A percentile compares a stretch with the other conserved stretches of the same genome.
Evolutionary conservation across 805 yeast species (phyloP).

Genomic region (Cyberlindnera americana): DNA sequence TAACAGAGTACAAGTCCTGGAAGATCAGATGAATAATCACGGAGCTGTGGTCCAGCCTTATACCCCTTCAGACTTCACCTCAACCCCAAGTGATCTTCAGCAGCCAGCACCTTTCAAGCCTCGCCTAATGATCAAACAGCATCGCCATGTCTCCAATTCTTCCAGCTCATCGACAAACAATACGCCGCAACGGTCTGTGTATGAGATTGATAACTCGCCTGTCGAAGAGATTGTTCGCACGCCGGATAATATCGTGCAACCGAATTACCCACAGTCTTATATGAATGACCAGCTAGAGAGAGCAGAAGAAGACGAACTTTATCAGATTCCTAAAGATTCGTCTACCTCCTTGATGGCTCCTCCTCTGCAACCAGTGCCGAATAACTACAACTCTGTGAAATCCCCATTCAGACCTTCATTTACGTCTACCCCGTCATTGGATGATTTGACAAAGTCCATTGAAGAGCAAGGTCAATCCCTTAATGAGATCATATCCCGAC

Average conservation of each 20-base stretch:
- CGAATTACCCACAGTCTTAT: slow-evolving; percentile 1
- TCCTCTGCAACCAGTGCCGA: too few species aligned
- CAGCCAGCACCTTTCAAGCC: slow-evolving; percentile 12
- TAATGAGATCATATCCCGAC: slow-evolving; percentile 23
- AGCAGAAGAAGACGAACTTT: slow-evolving; percentile 6
- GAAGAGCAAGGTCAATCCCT: slow-evolving; percentile 27
- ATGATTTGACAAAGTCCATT: slow-evolving; percentile 22
- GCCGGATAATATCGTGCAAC: slow-evolving; percentile 10
- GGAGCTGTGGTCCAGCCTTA: slow-evolving; percentile 6
- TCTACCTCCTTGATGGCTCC: background rate
- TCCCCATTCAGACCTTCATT: slow-evolving; percentile 5
- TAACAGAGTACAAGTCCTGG: slow-evolving; percentile 23
- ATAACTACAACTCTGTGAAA: background rate
- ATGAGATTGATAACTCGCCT: slow-evolving; percentile 18
- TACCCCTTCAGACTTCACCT: background rate
- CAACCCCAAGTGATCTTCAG: background rate
- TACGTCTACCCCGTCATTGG: slow-evolving; percentile 12
- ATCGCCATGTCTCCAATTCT: slow-evolving; percentile 15
- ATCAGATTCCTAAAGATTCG: too few species aligned
- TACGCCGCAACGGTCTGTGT: slow-evolving; percentile 1
- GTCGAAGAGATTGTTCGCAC: slow-evolving; percentile 24
- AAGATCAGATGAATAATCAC: slow-evolving; percentile 13
- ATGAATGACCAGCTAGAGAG: background rate
- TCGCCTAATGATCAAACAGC: slow-evolving; percentile 21
- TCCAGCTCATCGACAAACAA: slow-evolving; percentile 5